Evolutionary conservation across 2,329 filamentous ascomycete genomes (phyloP), one percentile per base, ranked within the genome.

Genomic region (Ophiostoma sp.): DNA sequence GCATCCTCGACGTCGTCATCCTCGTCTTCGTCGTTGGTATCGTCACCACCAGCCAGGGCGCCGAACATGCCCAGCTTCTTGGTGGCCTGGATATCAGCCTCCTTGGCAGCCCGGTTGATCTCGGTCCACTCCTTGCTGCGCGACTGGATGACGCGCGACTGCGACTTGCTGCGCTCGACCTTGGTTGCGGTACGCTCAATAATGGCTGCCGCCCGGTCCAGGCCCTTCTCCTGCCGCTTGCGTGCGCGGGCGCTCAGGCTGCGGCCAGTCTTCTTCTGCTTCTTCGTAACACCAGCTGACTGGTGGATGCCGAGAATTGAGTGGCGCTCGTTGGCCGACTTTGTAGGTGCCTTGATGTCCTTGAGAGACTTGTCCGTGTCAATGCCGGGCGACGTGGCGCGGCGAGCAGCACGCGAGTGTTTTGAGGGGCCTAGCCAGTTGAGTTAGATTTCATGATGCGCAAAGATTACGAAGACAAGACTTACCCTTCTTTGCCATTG

Each of bases 391-490:
- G 89, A 90, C 16, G 86, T 86, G 64, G 87, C 90, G 72, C 91
- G 87, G 75, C 90, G 86, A 55, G 89, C 89, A 69, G 89, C 89
- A 72, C 91, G 89, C 67, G 91, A 93, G 80, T 89, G 89, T 69
- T 87, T 78, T 4, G 89, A 91, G 52, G 82, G 81, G 67, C 80
- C 87, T 90, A 75, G 9, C 49, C 7, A 6, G 52, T 16, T 40
- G 49, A 42, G 45, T 5, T 42, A 41, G 11, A n/a, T 14, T 41
- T 16, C 16, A 41, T n/a, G 16, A 63, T 64, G 40, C 14, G 11
- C 6, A 18, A 62, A n/a, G 55, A 27, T 27, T 27, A 27, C 40
- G 12, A 4, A 4, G 8, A 12, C 45, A 41, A 7, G 1, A n/a
- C 40, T 9, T 60, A 66, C 65, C 47, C 38, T 65, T 65, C 45